Evolutionary conservation across 768 basidiomycete genomes (phyloP).

Genomic region (Plicaturopsis crispa): DNA sequence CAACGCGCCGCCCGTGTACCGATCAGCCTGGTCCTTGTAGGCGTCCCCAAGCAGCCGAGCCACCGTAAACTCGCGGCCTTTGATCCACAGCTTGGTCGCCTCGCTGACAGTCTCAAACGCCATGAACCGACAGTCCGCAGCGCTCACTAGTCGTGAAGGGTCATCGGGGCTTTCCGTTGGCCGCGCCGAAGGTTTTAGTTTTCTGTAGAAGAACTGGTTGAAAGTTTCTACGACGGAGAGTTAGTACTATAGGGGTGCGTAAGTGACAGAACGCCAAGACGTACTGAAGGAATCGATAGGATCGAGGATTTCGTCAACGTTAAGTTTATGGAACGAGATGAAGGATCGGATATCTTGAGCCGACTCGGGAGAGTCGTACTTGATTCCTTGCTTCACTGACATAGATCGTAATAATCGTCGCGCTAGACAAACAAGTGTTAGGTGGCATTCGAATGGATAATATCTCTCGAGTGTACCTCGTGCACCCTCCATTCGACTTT

Average conservation of each 20-base stretch:
- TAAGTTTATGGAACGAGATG: conserved; percentile 83
- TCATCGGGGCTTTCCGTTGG: conserved; percentile 69
- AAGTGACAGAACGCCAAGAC: too few relatives aligned
- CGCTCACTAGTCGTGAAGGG: conserved; percentile 71
- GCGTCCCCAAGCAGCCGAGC: conserved; percentile 70
- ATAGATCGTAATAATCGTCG: conserved; percentile 81
- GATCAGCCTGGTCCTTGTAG: conserved; percentile 62
- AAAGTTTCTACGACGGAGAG: conserved; percentile 75
- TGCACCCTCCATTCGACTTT: conserved; percentile 82
- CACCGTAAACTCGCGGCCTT: conserved; percentile 89
- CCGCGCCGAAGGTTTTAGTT: conserved; percentile 78
- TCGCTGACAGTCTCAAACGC: conserved; percentile 81
- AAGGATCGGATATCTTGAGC: conserved; percentile 80
- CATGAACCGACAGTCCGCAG: conserved; percentile 97
- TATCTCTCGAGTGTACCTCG: conserved; percentile 41
- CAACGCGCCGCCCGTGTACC: conserved; percentile 74
- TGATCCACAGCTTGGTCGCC: conserved; percentile 93
- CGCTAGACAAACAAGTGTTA: conserved; percentile 37
- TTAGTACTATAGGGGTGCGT: not conserved
- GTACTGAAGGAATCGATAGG: conserved; percentile 79
- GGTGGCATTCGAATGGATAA: too few relatives aligned
- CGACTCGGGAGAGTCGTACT: conserved; percentile 85
- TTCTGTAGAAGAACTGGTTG: conserved; percentile 91
- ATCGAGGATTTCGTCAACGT: conserved; percentile 75
- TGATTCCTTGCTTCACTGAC: conserved; percentile 89